Evolutionary conservation across 1,284 basidiomycete genomes (phyloP).

Genomic region (Puccinia novopanici): DNA sequence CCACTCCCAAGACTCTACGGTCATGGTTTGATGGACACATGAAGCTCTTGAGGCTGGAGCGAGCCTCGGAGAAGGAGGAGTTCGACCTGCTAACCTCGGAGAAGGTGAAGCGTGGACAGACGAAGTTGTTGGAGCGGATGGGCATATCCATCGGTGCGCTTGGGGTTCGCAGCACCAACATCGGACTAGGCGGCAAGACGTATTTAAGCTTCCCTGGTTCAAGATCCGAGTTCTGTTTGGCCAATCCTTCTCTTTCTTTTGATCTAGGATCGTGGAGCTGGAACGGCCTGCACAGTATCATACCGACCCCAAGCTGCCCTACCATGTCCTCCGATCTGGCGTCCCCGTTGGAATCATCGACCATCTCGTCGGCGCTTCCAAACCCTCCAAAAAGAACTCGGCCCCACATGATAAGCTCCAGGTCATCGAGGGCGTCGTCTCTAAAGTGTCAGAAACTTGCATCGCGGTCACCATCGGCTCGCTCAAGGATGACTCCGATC

Average conservation of each 20-base stretch:
- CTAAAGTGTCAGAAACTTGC: constrained; percentile 65
- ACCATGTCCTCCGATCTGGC: constrained; percentile 75
- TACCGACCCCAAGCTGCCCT: constrained; percentile 70
- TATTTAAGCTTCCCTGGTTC: constrained; percentile 59
- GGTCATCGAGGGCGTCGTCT: constrained; percentile 73
- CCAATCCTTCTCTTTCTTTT: not conserved
- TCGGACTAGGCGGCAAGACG: constrained; percentile 89
- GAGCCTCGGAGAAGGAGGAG: constrained; percentile 78
- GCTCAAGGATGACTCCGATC: constrained; percentile 70
- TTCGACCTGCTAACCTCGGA: constrained; percentile 78
- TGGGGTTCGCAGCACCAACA: constrained; percentile 69
- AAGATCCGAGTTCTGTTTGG: no score
- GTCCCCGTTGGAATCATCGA: constrained; percentile 14
- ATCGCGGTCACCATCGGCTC: constrained; percentile 38
- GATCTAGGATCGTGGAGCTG: constrained; percentile 74
- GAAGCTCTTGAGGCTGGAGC: constrained; percentile 70
- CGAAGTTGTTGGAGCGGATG: constrained; percentile 80
- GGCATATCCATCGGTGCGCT: constrained; percentile 78
- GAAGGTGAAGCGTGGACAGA: constrained; percentile 64
- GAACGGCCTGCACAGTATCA: constrained; percentile 81
- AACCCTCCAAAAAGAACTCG: constrained; percentile 61
- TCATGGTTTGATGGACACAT: constrained; percentile 74
- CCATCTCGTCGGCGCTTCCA: constrained; percentile 57
- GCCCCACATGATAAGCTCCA: constrained; percentile 55
- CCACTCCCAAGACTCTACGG: constrained; percentile 59